Percentiles rank a stretch among this genome's conserved stretches.
These are phyloP conservation scores for Exserohilum turcica DNA, from an alignment of 2,329 filamentous ascomycete genomes.

Conservation along the genomic window DNA sequence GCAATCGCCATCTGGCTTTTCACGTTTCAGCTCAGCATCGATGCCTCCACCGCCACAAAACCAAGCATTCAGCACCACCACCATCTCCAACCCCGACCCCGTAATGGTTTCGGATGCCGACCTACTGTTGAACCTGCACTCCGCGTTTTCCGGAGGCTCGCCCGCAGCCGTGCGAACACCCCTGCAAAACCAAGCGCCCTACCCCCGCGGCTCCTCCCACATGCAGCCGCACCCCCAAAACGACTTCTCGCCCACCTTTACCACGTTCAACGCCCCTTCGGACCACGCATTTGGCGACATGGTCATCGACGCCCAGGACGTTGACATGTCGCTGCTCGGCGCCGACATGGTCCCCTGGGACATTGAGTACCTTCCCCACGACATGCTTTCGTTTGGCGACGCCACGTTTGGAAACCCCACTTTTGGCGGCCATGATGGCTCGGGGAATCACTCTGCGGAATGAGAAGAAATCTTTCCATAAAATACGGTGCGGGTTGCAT, in stretches of 20 bases:
- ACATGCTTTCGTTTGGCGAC: slow-evolving; percentile 58
- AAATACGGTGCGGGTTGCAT: too few species aligned
- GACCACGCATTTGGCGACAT: slow-evolving; percentile 56
- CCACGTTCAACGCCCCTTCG: slow-evolving; percentile 31
- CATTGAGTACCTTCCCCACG: slow-evolving; percentile 71
- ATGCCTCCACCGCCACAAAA: slow-evolving; percentile 45
- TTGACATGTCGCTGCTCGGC: slow-evolving; percentile 72
- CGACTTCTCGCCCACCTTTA: slow-evolving; percentile 35
- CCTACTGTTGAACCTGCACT: slow-evolving; percentile 57
- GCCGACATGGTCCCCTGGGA: slow-evolving; percentile 74
- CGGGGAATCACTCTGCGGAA: neutral
- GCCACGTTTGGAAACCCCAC: slow-evolving; percentile 10
- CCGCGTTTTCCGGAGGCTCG: slow-evolving; percentile 47
- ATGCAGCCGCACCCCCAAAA: slow-evolving; percentile 12
- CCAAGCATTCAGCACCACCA: slow-evolving; percentile 20
- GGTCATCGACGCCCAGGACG: slow-evolving; percentile 76
- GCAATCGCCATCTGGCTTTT: slow-evolving; percentile 30
- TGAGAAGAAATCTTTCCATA: too few species aligned
- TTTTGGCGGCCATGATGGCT: slow-evolving; percentile 6
- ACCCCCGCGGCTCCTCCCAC: slow-evolving; percentile 16
- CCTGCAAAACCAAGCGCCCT: slow-evolving; percentile 25
- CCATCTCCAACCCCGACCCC: slow-evolving; percentile 35
- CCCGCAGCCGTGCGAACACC: slow-evolving; percentile 24
- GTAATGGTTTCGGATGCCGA: slow-evolving; percentile 53
- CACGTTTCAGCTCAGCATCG: slow-evolving; percentile 32